Evolutionary conservation across 148 eudicot species (phyloP).

Genomic region (Spergularia marina): DNA sequence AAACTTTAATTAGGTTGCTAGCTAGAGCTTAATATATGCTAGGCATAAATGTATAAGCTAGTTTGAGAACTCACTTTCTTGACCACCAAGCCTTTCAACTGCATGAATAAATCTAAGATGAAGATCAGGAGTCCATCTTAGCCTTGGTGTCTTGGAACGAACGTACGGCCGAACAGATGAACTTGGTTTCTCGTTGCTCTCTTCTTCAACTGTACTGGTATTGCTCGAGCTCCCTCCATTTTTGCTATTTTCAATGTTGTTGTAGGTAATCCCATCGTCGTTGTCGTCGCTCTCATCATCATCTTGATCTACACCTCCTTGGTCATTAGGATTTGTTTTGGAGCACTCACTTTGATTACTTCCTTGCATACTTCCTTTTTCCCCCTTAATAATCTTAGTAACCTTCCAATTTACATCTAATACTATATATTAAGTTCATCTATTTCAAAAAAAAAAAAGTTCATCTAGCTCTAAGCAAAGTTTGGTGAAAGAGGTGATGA

Average conservation of each 20-base stretch:
- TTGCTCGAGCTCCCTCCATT: constrained; percentile 66
- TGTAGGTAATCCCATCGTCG: constrained; percentile 8
- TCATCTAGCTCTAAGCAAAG: background rate
- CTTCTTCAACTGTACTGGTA: constrained; percentile 63
- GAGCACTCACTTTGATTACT: constrained; percentile 39
- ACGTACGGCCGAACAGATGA: constrained; percentile 63
- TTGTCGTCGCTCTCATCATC: constrained; percentile 37
- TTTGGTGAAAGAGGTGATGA: constrained; percentile 15
- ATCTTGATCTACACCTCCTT: constrained; percentile 32
- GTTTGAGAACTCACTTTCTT: constrained; percentile 52
- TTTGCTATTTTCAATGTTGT: background rate
- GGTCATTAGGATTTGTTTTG: constrained; percentile 32
- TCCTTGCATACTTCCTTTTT: constrained; percentile 29
- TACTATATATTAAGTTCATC: background rate
- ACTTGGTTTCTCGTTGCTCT: constrained; percentile 31
- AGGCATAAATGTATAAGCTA: background rate
- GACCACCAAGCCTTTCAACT: constrained; percentile 80
- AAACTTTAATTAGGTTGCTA: background rate
- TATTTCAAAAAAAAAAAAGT: background rate
- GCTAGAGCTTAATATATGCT: background rate
- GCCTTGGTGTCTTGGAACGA: constrained; percentile 77
- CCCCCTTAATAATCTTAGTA: background rate
- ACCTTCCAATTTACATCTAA: constrained; percentile 4
- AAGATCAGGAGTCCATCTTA: constrained; percentile 90
- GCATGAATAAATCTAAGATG: constrained; percentile 75